phyloP scores from a whole-genome alignment of 2,329 filamentous ascomycete species.

The Phialophora expanda region DNA sequence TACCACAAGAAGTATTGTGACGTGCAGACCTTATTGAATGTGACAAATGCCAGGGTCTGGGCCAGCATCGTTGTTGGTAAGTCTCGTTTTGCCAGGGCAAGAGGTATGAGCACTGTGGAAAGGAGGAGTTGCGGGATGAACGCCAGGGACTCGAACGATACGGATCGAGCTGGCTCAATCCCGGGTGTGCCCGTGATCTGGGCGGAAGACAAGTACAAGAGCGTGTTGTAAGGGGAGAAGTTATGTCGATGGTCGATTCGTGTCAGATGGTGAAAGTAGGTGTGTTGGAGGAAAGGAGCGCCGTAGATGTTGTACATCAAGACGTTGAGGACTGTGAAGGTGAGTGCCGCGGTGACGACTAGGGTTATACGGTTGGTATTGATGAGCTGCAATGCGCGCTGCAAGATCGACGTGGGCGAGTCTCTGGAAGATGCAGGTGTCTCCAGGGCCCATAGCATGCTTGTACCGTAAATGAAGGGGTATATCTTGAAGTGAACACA shows the following conservation, averaged over 20 bases:
- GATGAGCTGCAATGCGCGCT: constrained; percentile 43
- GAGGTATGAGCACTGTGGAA: constrained; percentile 74
- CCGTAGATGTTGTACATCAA: constrained; percentile 83
- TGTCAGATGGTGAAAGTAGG: constrained; percentile 88
- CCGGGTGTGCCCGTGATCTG: constrained; percentile 48
- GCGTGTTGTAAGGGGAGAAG: constrained; percentile 93
- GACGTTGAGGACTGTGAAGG: constrained; percentile 75
- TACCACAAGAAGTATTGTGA: constrained; percentile 99
- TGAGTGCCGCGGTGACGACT: constrained; percentile 66
- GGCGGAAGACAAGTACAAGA: constrained; percentile 85
- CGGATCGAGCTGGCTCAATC: constrained; percentile 41
- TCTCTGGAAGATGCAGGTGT: constrained; percentile 15
- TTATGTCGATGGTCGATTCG: constrained; percentile 97
- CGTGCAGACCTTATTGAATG: constrained; percentile 98
- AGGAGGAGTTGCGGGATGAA: constrained; percentile 88
- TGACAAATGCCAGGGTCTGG: constrained; percentile 95
- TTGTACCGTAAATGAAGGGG: constrained; percentile 88
- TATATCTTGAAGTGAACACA: constrained; percentile 99
- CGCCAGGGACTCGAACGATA: constrained; percentile 74
- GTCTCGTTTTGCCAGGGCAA: constrained; percentile 49
- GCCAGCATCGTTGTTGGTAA: constrained; percentile 82
- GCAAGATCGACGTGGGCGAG: constrained; percentile 30
- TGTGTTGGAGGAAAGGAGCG: constrained; percentile 81
- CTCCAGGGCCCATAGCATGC: constrained; percentile 51
- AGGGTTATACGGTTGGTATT: constrained; percentile 49